Evolutionary conservation across 2,329 filamentous ascomycete genomes (phyloP).

Genomic region (Plectosphaerella cucumerina): DNA sequence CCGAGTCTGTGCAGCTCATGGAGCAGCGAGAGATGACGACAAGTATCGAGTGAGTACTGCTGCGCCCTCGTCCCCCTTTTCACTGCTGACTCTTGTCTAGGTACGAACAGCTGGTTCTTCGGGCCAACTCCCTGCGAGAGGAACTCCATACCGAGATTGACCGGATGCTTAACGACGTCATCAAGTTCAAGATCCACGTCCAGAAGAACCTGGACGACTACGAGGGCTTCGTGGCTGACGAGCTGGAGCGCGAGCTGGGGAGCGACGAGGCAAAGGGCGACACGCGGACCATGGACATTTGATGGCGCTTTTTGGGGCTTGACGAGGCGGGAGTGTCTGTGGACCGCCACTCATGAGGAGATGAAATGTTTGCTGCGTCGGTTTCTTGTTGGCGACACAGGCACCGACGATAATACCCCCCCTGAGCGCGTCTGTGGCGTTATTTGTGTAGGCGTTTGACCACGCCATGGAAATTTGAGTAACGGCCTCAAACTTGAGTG

Average conservation of each 20-base stretch:
- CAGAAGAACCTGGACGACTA: constrained; percentile 92
- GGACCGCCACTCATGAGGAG: not conserved
- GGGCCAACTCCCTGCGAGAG: constrained; percentile 80
- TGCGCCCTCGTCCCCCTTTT: no score
- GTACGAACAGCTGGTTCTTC: constrained; percentile 87
- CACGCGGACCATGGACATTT: constrained; percentile 46
- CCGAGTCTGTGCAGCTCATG: constrained; percentile 84
- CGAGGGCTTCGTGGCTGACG: constrained; percentile 87
- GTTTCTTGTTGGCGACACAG: no score
- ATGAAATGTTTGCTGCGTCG: no score
- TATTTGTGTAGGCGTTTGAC: no score
- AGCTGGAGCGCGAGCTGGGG: constrained; percentile 82
- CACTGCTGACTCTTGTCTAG: constrained; percentile 34
- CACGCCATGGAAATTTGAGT: no score
- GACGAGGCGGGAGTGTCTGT: not conserved
- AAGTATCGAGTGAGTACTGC: constrained; percentile 76
- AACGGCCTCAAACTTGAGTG: no score
- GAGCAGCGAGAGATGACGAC: constrained; percentile 96
- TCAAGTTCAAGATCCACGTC: constrained; percentile 97
- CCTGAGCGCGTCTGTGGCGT: no score
- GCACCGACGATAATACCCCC: no score
- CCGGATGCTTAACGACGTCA: constrained; percentile 92
- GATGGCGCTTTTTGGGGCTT: constrained; percentile 8
- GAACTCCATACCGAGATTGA: constrained; percentile 97
- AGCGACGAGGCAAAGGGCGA: constrained; percentile 55